phyloP scores from a whole-genome alignment of 306 rosid genomes.

The Astragalus glycyphyllos region DNA sequence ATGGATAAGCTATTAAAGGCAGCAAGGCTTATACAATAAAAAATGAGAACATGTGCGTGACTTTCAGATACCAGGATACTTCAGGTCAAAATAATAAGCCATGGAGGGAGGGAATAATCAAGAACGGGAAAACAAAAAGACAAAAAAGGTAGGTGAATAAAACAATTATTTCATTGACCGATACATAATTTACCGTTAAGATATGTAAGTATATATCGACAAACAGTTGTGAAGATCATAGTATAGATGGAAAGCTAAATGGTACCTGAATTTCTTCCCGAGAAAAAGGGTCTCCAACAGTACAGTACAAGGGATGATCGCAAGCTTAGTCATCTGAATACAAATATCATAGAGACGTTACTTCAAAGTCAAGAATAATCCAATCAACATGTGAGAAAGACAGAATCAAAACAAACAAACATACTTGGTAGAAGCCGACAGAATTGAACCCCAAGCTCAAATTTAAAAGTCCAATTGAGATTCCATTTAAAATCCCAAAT shows the following conservation, averaged over 20 bases:
- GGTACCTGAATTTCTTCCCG: slow-evolving; percentile 88
- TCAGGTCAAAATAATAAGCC: slow-evolving; percentile 22
- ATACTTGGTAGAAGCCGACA: slow-evolving; percentile 97
- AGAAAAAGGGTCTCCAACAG: slow-evolving; percentile 94
- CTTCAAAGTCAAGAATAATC: slow-evolving; percentile 42
- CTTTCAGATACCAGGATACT: not conserved
- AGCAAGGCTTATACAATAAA: slow-evolving; percentile 1
- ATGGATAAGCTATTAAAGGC: slow-evolving; percentile 24
- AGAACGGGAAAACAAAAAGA: not conserved
- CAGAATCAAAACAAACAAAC: slow-evolving; percentile 31
- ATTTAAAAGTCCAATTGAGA: slow-evolving; percentile 95
- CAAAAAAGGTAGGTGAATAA: slow-evolving; percentile 18
- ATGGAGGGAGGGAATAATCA: not conserved
- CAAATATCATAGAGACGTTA: slow-evolving; percentile 38
- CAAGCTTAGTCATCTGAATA: slow-evolving; percentile 95
- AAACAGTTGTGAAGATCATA: slow-evolving; percentile 27
- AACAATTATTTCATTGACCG: slow-evolving; percentile 1
- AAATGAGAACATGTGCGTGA: not conserved
- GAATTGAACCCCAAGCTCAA: slow-evolving; percentile 98
- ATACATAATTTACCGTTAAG: slow-evolving; percentile 9
- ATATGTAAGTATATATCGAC: slow-evolving; percentile 25
- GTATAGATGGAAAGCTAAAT: slow-evolving; percentile 33
- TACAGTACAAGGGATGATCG: slow-evolving; percentile 98
- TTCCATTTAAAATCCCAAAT: slow-evolving; percentile 95
- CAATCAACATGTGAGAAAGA: slow-evolving; percentile 33